Conservation (phyloP, 1,284 basidiomycete species). For the Apiotrichum montevideense region DNA sequence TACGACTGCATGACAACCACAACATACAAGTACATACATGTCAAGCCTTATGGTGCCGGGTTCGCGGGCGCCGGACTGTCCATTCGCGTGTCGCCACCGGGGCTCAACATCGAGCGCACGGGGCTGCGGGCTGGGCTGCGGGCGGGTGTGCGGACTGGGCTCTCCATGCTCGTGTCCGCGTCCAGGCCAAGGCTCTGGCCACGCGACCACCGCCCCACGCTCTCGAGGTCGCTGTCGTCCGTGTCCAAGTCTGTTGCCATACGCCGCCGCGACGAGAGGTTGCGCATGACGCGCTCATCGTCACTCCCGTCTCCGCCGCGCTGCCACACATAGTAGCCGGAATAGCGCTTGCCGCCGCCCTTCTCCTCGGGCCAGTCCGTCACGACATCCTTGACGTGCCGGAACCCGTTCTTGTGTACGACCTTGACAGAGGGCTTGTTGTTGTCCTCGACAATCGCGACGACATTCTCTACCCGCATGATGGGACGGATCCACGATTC, state of each 20-base stretch:
- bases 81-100: background rate
- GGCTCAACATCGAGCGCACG: background rate
- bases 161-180: background rate
- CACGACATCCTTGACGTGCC: background rate
- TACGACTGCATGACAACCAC: too few species aligned
- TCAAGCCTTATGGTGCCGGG: too few species aligned
- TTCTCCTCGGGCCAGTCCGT: constrained; percentile 23
- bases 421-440: constrained; percentile 11
- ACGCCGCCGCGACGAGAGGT: background rate
- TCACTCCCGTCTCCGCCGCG: background rate
- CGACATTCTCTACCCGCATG: constrained; percentile 9
- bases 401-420: constrained; percentile 15
- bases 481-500: constrained; percentile 7
- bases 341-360: constrained; percentile 15
- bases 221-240: background rate
- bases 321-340: constrained; percentile 10
- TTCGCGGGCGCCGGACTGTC: background rate
- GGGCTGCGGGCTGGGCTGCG: too few species aligned
- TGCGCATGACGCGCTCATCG: constrained; percentile 4
- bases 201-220: background rate
- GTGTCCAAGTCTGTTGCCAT: background rate
- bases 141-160: background rate
- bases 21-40: too few species aligned
- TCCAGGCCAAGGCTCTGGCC: too few species aligned
- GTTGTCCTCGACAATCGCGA: constrained; percentile 13